Base-by-base conservation (phyloP, 2,329 filamentous ascomycete genomes). In the Exophiala sideris region DNA sequence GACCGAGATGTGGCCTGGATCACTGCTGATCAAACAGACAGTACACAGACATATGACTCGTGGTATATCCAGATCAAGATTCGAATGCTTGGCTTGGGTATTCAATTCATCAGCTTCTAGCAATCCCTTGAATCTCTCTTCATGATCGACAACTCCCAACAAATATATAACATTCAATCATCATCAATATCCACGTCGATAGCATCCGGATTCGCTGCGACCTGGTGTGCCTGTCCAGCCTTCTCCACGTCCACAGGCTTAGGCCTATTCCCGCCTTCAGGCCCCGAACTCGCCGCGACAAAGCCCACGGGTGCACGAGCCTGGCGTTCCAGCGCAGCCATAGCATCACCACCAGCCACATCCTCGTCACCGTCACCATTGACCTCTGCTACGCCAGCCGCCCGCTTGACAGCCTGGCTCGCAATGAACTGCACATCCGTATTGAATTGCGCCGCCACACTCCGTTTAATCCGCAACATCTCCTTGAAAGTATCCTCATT, bases 401-500 rank as follows among this genome's bases (percentile, higher is more conserved):
- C 62, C 50, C 91, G 84, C 18, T 91, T 91, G 62, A 99, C 79
- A 21, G 94, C 94, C 71, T 99, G 94, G 4, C 90, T 95, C 8
- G 94, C 94, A 71, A 99, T 96, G 68, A 96, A 99, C 70, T 91
- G 95, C 77, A 99, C 92, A 67, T 99, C 94, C 41, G 95, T 99
- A 68, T 97, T 97, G 79, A 95, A 99, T 75, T 96, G 89, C 49
- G 94, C 92, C 72, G 96, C 91, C 10, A 99, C 94, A 71, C 90
- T 96, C 69, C 94, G 81, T 79, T 97, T 99, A 78, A 99, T 91
- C 29, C 94, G 86, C 59, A 97, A 79, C 94, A 99, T 99, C 70
- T 99, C 94, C 76, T 96, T 96, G 80, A 95, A 99, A 0, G 95
- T 99, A 70, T 99, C 94, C 71, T 99, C 95, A 73, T 99, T 99